Conservation (phyloP, 768 basidiomycete species). For the Trametopsis cervina region DNA sequence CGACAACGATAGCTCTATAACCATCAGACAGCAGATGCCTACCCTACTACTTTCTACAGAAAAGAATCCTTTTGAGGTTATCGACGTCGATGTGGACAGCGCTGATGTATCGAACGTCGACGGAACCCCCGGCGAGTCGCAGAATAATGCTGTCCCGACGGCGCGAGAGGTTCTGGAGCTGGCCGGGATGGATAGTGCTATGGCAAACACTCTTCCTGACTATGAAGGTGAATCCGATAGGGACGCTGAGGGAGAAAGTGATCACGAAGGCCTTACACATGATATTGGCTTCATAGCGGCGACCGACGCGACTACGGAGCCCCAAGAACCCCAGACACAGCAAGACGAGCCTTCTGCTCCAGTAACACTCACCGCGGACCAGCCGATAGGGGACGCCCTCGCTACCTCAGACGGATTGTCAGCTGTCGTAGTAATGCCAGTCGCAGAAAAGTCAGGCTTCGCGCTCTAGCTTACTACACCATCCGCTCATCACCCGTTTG, state of each 20-base stretch:
- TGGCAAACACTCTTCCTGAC: constrained; percentile 40
- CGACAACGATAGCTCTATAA: neutral
- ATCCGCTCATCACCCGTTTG: no score
- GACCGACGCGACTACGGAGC: constrained; percentile 4
- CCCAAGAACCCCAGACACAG: neutral
- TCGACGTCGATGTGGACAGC: neutral
- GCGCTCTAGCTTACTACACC: no score
- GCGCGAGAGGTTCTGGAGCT: constrained; percentile 41
- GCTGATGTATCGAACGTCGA: constrained; percentile 1
- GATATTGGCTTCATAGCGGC: constrained; percentile 7
- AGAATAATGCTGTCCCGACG: constrained; percentile 2
- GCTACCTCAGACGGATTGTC: neutral
- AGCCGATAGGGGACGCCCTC: neutral
- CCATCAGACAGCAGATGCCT: neutral
- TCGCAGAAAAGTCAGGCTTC: neutral
- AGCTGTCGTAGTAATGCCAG: neutral
- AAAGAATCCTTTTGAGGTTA: neutral
- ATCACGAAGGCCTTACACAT: constrained; percentile 13
- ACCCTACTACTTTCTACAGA: neutral
- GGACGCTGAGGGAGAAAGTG: constrained; percentile 14
- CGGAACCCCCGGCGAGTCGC: constrained; percentile 11
- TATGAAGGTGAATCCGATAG: constrained; percentile 42
- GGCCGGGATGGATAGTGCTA: constrained; percentile 37
- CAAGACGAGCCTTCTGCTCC: neutral
- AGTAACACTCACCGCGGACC: neutral